These are phyloP conservation scores for Eutrema yunnanense DNA, from an alignment of 345 rosid genomes.

Conservation along the genomic window DNA sequence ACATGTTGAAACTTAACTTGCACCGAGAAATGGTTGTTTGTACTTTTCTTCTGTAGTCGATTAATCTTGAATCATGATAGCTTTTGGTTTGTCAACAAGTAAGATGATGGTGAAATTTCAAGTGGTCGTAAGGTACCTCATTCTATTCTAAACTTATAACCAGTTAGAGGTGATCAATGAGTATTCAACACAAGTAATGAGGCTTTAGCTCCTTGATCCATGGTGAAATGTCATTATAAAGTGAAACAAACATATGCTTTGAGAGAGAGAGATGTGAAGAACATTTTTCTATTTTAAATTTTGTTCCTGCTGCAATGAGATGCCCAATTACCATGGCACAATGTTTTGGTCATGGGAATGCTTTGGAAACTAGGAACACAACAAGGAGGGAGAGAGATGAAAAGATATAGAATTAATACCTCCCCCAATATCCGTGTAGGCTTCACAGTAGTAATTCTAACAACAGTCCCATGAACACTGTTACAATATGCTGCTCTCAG, in stretches of 20 bases:
- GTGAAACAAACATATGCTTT: too few species aligned
- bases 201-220: background rate
- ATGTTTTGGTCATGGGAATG: too few species aligned
- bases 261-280: too few species aligned
- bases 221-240: background rate
- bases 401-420: constrained; percentile 32
- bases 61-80: background rate
- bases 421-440: constrained; percentile 86
- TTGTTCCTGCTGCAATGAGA: too few species aligned
- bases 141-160: background rate
- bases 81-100: constrained; percentile 3
- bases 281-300: too few species aligned
- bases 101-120: background rate
- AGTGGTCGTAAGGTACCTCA: background rate
- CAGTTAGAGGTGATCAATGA: background rate
- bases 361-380: too few species aligned
- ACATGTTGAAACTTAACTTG: background rate
- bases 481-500: constrained; percentile 83
- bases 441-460: constrained; percentile 77
- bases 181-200: background rate
- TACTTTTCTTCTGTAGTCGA: background rate
- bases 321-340: too few species aligned
- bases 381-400: too few species aligned
- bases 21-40: background rate
- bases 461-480: constrained; percentile 67